Evolutionary conservation across 495 filamentous ascomycete species (phyloP).

Genomic region (Xylaria sp.): DNA sequence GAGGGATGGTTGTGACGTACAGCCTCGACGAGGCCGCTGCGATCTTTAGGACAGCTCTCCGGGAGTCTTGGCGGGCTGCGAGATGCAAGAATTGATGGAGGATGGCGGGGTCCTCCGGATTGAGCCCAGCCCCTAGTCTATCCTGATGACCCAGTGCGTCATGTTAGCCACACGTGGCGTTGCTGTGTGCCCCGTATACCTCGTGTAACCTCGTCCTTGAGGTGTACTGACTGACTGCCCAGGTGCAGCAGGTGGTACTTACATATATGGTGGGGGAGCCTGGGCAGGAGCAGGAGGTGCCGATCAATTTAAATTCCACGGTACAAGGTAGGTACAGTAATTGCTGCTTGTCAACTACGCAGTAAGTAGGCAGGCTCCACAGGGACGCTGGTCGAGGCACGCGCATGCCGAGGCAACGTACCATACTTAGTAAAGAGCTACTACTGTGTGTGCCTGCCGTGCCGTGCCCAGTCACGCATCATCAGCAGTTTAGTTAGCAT

Average conservation of each 20-base stretch:
- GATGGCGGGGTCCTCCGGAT: conserved; percentile 27
- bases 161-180: conserved; percentile 37
- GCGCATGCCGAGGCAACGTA: conserved; percentile 21
- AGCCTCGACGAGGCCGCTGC: conserved; percentile 26
- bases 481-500: not conserved
- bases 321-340: not conserved
- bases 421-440: not conserved
- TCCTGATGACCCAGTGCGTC: conserved; percentile 28
- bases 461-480: no score
- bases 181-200: not conserved
- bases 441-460: not conserved
- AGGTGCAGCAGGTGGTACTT: no score
- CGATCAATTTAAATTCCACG: not conserved
- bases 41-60: conserved; percentile 21
- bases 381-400: conserved; percentile 3
- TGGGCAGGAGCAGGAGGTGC: not conserved
- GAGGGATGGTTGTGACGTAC: not conserved
- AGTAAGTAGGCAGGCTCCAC: conserved; percentile 1
- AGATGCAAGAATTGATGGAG: conserved; percentile 3
- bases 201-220: no score
- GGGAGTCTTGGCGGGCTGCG: conserved; percentile 32
- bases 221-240: no score
- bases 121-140: conserved; percentile 1
- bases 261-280: not conserved
- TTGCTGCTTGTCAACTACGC: not conserved